Evolutionary conservation across 306 rosid genomes (phyloP), one percentile per base, ranked within the genome.

Genomic region (Canavalia gladiata): DNA sequence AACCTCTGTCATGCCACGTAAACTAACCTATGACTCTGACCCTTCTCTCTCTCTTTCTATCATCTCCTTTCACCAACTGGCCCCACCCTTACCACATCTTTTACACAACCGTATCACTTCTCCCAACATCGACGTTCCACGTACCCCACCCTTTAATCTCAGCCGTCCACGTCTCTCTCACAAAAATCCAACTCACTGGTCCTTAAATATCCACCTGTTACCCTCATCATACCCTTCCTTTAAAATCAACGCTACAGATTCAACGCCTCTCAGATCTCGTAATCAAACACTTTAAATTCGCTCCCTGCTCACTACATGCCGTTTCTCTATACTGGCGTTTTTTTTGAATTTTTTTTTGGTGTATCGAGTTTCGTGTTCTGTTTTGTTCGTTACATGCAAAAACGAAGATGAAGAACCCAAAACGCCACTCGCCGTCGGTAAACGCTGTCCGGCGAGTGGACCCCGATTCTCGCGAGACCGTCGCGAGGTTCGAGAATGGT

Each of bases 161-260:
- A 11, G 2, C 94, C 96, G 93, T 82, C 94, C 99, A 95, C 97
- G 92, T 91, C 86, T 73, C 58, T 7, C 3, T 52, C 68, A 13
- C 35, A 1, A 81, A 79, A 79, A 77, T 79, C 86, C 82, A 85
- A 84, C 60, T 45, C 84, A 5, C 68, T 78, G 86, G 88, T 82
- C 88, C 86, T 1, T 43, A 1, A 0, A 2, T 9, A 2, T 83
- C 86, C 85, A 88, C 68, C 78, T 90, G 97, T 90, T 83, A 7
- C 46, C 56, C 62, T 2, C 56, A 85, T 89, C 89, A 39, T 25
- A 29, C 65, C 35, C 10, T n/a, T 3, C 2, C 2, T 0, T 0
- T 1, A 1, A 0, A 3, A 74, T 80, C 87, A 59, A 90, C 92
- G 97, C 87, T 8, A 33, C 30, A 3, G 59, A 82, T 88, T 83